A percentile compares a stretch with the other conserved stretches of the same genome.
Evolutionary conservation across 805 yeast species (phyloP).

Genomic region (Metschnikowia baotianmanensis): DNA sequence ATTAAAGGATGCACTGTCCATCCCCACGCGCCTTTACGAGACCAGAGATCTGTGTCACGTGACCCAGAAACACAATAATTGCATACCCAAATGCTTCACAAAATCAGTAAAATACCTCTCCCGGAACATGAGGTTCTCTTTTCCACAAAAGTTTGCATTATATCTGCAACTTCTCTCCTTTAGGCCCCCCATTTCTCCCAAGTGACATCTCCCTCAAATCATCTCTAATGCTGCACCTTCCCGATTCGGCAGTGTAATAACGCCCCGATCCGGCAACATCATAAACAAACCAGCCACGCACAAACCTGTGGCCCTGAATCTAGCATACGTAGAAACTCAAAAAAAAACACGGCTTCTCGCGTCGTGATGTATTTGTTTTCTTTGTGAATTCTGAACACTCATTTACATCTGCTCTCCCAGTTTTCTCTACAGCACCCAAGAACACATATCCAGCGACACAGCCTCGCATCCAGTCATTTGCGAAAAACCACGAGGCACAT

Average conservation of each 20-base stretch:
- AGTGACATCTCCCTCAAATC: neutral
- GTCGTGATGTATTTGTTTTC: too few species aligned
- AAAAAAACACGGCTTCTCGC: neutral
- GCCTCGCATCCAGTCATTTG: neutral
- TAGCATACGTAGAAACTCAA: neutral
- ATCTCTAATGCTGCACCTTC: neutral
- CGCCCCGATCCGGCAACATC: slow-evolving; percentile 5
- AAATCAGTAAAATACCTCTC: too few species aligned
- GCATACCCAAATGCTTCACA: too few species aligned
- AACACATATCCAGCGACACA: neutral
- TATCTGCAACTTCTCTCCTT: too few species aligned
- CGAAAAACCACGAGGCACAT: neutral
- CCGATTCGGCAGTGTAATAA: slow-evolving; percentile 4
- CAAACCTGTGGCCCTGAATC: neutral
- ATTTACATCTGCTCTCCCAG: neutral
- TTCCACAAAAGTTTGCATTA: too few species aligned
- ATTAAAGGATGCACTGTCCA: too few species aligned
- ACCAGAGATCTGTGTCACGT: too few species aligned
- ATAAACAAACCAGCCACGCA: slow-evolving; percentile 12
- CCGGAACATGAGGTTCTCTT: too few species aligned
- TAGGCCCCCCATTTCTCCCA: neutral
- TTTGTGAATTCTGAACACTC: too few species aligned
- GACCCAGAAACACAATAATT: too few species aligned
- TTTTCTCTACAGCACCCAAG: neutral
- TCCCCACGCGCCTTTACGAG: too few species aligned